A percentile compares a stretch with the other conserved stretches of the same genome.
phyloP scores from a whole-genome alignment of 2,329 filamentous ascomycete species.

The Sporothrix mexicana region DNA sequence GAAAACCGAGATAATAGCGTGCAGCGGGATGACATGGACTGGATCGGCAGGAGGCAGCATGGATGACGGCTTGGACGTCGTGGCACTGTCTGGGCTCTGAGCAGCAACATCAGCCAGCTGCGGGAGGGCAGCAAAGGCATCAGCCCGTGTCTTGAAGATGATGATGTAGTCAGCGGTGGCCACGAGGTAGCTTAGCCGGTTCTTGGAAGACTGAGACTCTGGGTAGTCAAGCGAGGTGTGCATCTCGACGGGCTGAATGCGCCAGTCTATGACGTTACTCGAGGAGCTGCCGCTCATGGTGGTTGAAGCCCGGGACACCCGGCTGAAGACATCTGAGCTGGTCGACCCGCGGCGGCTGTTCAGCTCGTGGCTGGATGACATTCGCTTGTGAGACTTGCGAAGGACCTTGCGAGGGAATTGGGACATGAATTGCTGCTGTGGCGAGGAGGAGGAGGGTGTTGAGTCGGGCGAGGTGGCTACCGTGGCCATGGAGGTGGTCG shows the following conservation, averaged over 20 bases:
- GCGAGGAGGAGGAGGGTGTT: constrained; percentile 28
- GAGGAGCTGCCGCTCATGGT: constrained; percentile 41
- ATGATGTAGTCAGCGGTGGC: constrained; percentile 58
- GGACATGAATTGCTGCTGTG: constrained; percentile 30
- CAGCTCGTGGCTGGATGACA: constrained; percentile 36
- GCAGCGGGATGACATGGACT: constrained; percentile 54
- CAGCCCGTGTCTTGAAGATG: constrained; percentile 56
- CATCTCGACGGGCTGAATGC: constrained; percentile 43
- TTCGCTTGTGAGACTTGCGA: constrained; percentile 37
- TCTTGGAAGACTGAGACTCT: constrained; percentile 49
- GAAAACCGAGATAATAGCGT: constrained; percentile 59
- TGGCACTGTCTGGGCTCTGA: constrained; percentile 38
- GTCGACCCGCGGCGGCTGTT: constrained; percentile 42
- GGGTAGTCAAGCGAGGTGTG: constrained; percentile 53
- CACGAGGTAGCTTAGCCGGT: constrained; percentile 60
- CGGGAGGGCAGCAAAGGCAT: constrained; percentile 54
- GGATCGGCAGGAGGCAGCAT: constrained; percentile 42
- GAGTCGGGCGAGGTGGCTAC: constrained; percentile 33
- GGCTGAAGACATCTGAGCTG: constrained; percentile 42
- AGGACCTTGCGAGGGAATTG: constrained; percentile 38
- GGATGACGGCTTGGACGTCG: constrained; percentile 34
- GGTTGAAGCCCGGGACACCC: constrained; percentile 41
- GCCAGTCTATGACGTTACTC: constrained; percentile 45
- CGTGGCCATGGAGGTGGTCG: constrained; percentile 29
- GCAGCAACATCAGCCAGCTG: constrained; percentile 45